These are phyloP conservation scores for Boehmeria nivea DNA, from an alignment of 306 rosid genomes.

Conservation along the genomic window DNA sequence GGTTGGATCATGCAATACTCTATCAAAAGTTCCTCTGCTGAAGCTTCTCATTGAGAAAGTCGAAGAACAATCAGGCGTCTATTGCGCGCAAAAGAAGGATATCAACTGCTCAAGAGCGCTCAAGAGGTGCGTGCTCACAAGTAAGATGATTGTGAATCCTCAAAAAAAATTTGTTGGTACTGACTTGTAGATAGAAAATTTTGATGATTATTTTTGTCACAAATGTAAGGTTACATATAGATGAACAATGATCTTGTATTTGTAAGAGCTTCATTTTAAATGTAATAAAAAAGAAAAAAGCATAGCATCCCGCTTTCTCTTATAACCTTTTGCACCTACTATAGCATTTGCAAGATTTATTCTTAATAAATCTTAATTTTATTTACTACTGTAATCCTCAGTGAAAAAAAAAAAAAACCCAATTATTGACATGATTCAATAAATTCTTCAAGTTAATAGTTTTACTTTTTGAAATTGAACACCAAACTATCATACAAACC, in stretches of 20 bases:
- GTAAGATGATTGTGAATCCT: slow-evolving; percentile 21
- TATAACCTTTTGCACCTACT: neutral
- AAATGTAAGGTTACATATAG: neutral
- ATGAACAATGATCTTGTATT: neutral
- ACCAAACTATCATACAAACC: no score
- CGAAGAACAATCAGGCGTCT: slow-evolving; percentile 72
- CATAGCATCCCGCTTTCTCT: no score
- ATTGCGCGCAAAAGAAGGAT: slow-evolving; percentile 50
- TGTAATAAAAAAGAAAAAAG: neutral
- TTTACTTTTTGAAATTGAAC: no score
- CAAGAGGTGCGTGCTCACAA: slow-evolving; percentile 53
- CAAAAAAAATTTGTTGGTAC: neutral
- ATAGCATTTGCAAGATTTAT: no score
- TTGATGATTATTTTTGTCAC: slow-evolving; percentile 6
- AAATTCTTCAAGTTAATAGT: no score
- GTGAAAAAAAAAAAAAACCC: no score
- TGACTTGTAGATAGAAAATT: slow-evolving; percentile 5
- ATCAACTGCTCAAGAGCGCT: slow-evolving; percentile 36
- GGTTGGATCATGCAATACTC: slow-evolving; percentile 84
- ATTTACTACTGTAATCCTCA: no score
- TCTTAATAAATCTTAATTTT: no score
- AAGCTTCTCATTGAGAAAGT: slow-evolving; percentile 84
- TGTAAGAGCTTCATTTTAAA: neutral
- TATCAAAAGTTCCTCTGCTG: slow-evolving; percentile 63
- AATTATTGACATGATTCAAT: no score